Base-by-base conservation (phyloP, 2,329 filamentous ascomycete genomes). In the Ascochyta viciae-villosae region DNA sequence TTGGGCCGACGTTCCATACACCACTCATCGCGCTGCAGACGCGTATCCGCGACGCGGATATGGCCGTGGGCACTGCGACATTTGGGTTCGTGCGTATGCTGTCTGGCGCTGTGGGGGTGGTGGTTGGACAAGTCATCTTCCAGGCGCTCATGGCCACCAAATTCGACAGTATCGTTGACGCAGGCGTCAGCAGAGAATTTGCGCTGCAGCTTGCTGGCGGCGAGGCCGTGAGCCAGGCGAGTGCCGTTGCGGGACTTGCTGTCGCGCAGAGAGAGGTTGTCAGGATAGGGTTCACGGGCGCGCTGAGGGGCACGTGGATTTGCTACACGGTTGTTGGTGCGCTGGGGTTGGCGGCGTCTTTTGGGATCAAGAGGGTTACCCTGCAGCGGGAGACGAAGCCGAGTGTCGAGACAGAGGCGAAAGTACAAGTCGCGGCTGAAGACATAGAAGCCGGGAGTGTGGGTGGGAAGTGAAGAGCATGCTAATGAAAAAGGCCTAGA, bases 11-110 rank as follows among this genome's bases (percentile, higher is more conserved):
- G 1, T 86, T 86, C 64, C 82, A 85, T 57, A 78, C 83, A 0
- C 86, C 78, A 3, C 76, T 77, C 8, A 81, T 84, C 12, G 74
- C 76, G 0, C 75, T 91, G 5, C 89, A 91, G 64, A 81, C 63
- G 74, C 81, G 45, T 12, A 84, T 90, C 35, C 77, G 80, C 15
- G 82, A 81, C 6, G 74, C 79, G 10, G 81, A 85, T 15, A 77
- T 75, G 6, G 82, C 82, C 0, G 76, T 80, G 0, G 83, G 82
- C 0, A 85, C 81, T 0, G 78, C 82, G 0, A 81, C 82, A 0
- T 75, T 85, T 15, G 77, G 77, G 0, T 83, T 86, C 57, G 63
- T 80, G 13, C 71, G 78, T 8, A 77, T 76, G 55, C 51, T 83
- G 2, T 76, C 76, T 3, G 78, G 78, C 0, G 76, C 80, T 1